These are phyloP conservation scores for Agarophyton chilense DNA, from an alignment of 23 red algal species.

Conservation along the genomic window DNA sequence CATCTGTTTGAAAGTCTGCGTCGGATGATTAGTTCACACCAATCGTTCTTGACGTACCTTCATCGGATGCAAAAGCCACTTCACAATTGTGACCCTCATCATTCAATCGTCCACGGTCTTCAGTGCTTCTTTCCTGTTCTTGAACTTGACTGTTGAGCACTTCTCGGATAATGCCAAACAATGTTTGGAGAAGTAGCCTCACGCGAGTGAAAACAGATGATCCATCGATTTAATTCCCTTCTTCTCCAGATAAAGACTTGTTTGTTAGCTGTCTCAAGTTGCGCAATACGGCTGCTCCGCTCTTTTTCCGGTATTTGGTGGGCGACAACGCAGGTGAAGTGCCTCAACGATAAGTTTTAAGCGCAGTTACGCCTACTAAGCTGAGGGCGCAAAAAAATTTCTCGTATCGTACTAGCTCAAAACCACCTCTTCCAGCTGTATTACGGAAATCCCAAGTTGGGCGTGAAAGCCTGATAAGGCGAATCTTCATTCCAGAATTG, in stretches of 20 bases:
- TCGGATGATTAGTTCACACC: not conserved
- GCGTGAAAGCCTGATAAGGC: constrained; percentile 35
- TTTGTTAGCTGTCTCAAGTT: constrained; percentile 36
- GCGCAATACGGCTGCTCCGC: constrained; percentile 40
- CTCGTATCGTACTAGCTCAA: constrained; percentile 36
- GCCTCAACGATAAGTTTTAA: constrained; percentile 86
- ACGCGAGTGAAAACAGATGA: not conserved
- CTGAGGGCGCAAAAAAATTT: constrained; percentile 54
- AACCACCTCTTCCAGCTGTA: too few species aligned
- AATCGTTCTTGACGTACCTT: not conserved
- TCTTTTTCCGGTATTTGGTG: not conserved
- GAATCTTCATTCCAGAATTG: constrained; percentile 50
- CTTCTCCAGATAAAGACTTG: not conserved
- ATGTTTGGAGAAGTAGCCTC: not conserved
- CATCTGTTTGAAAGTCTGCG: not conserved
- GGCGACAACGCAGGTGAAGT: constrained; percentile 64
- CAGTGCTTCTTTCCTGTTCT: not conserved
- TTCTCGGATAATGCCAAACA: not conserved
- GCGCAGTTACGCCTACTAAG: constrained; percentile 61
- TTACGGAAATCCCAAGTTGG: constrained; percentile 25
- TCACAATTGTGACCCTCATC: not conserved
- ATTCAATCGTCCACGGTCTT: not conserved
- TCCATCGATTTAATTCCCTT: not conserved
- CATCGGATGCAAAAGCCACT: not conserved
- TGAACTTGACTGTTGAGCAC: not conserved